Evolutionary conservation across 2,329 filamentous ascomycete genomes (phyloP).

Genomic region (Penicillium vulpinum): DNA sequence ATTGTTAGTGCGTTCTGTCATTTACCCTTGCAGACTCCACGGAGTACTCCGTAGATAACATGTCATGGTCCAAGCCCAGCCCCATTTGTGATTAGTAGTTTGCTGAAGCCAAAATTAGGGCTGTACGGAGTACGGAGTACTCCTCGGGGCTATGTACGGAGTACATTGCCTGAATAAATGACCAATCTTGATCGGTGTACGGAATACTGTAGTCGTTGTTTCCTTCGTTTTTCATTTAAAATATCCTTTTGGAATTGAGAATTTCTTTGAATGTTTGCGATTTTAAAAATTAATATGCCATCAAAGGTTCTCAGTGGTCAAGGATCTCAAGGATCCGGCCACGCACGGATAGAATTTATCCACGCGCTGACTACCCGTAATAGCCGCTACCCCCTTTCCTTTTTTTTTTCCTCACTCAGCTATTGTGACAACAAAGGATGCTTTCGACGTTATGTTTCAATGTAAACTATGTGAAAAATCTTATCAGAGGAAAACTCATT

Average conservation of each 20-base stretch:
- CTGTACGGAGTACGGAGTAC: not conserved
- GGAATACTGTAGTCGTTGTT: not conserved
- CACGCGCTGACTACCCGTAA: not conserved
- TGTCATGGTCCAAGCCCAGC: not conserved
- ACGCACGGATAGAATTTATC: not conserved
- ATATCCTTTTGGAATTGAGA: not conserved
- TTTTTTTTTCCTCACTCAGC: not conserved
- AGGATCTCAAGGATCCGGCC: not conserved
- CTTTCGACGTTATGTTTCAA: slow-evolving; percentile 24
- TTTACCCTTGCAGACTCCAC: not conserved
- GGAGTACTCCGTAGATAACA: no score
- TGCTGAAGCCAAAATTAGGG: not conserved
- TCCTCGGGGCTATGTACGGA: no score
- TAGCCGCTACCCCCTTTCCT: not conserved
- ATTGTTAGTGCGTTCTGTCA: not conserved
- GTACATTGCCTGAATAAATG: not conserved
- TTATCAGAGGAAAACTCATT: slow-evolving; percentile 31
- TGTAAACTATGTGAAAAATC: slow-evolving; percentile 31
- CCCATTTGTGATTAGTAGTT: not conserved
- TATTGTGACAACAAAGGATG: not conserved
- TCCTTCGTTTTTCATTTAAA: no score
- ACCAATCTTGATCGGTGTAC: not conserved
- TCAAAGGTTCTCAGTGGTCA: not conserved
- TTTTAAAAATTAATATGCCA: not conserved
- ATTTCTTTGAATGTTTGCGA: not conserved